Percentiles rank a stretch among this genome's conserved stretches.
Evolutionary conservation across 257 asterid genomes (phyloP).

Genomic region (Nemophila menziesii): DNA sequence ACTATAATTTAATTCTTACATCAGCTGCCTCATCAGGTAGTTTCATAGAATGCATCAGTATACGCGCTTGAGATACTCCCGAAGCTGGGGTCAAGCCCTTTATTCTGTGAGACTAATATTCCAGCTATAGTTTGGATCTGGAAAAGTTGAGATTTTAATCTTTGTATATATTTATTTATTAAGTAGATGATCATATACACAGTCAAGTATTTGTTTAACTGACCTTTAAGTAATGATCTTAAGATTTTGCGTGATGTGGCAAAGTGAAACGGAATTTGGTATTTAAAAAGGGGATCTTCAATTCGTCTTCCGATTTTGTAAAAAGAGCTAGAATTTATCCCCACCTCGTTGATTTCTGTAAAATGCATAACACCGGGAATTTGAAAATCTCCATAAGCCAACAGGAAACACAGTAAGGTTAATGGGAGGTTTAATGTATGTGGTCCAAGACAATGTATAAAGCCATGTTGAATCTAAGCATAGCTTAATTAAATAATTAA

Average conservation of each 20-base stretch:
- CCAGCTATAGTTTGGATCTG: constrained; percentile 26
- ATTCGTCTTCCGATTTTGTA: constrained; percentile 13
- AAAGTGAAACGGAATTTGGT: constrained; percentile 29
- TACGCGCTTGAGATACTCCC: too few relatives aligned
- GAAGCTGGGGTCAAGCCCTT: too few relatives aligned
- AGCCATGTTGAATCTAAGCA: neutral
- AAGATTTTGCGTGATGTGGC: constrained; percentile 29
- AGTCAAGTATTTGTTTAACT: neutral
- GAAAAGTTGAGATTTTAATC: neutral
- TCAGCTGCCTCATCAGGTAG: too few relatives aligned
- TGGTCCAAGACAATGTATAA: too few relatives aligned
- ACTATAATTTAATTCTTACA: too few relatives aligned
- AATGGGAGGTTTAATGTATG: too few relatives aligned
- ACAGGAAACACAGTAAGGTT: constrained; percentile 24
- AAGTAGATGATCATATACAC: too few relatives aligned
- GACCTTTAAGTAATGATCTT: constrained; percentile 29
- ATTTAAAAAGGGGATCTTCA: constrained; percentile 32
- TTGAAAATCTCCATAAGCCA: constrained; percentile 25
- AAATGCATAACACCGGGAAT: constrained; percentile 31
- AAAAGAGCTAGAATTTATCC: constrained; percentile 23
- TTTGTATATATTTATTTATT: neutral
- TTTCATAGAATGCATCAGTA: too few relatives aligned
- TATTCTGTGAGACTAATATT: constrained; percentile 27
- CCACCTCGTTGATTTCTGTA: constrained; percentile 22
- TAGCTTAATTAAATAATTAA: too few relatives aligned